A percentile compares a stretch with the other conserved stretches of the same genome.
These are phyloP conservation scores for Botrytis cinerea DNA, from an alignment of 2,329 filamentous ascomycete species.

Conservation along the genomic window DNA sequence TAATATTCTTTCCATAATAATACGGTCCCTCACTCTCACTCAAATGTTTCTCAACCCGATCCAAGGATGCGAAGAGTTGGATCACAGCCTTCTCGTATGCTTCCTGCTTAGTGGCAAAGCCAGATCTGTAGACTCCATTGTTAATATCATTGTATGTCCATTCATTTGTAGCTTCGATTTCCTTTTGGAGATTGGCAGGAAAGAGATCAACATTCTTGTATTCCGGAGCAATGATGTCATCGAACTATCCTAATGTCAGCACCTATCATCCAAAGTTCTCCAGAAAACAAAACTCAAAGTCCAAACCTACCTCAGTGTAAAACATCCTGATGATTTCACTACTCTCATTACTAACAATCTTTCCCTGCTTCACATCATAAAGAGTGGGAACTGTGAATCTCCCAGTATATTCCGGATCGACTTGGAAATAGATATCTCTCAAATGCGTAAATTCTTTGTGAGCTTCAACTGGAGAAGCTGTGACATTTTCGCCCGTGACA, in stretches of 20 bases:
- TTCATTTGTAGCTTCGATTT: conserved; percentile 74
- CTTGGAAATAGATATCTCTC: conserved; percentile 66
- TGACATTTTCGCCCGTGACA: conserved; percentile 60
- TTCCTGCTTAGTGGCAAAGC: conserved; percentile 81
- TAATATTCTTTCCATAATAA: conserved; percentile 73
- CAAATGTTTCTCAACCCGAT: conserved; percentile 74
- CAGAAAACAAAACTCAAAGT: conserved; percentile 36
- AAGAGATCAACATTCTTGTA: conserved; percentile 66
- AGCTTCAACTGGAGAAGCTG: conserved; percentile 61
- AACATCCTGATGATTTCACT: conserved; percentile 85
- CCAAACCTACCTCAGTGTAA: conserved; percentile 66
- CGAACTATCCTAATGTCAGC: conserved; percentile 59
- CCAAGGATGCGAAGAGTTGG: conserved; percentile 73
- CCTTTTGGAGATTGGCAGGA: conserved; percentile 59
- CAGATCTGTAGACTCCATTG: conserved; percentile 73
- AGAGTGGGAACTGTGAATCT: conserved; percentile 71
- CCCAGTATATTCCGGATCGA: conserved; percentile 65
- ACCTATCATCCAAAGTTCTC: neutral
- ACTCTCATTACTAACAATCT: conserved; percentile 81
- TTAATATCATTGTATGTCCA: conserved; percentile 80
- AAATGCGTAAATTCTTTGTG: conserved; percentile 67
- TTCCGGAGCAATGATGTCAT: conserved; percentile 64
- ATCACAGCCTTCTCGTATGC: conserved; percentile 77
- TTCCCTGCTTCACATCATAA: conserved; percentile 64
- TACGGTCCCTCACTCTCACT: conserved; percentile 57